Evolutionary conservation across 176 grass and related monocot species (phyloP).

Genomic region (Paspalum notatum): DNA sequence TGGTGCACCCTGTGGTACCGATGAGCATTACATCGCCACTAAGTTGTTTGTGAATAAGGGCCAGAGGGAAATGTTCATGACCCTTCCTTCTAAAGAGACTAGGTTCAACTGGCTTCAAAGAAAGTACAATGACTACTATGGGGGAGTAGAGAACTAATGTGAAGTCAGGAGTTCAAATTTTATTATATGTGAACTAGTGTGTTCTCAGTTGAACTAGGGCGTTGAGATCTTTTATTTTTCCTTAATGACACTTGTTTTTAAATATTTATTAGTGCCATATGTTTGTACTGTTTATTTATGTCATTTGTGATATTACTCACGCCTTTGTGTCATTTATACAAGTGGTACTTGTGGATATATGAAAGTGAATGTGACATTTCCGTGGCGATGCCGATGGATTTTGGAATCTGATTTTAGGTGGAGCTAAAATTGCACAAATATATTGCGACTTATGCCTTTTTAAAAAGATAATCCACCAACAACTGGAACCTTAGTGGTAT

Average conservation of each 20-base stretch:
- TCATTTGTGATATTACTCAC: too few relatives aligned
- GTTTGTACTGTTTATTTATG: too few relatives aligned
- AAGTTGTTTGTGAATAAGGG: background rate
- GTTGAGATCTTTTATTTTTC: too few relatives aligned
- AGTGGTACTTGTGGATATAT: background rate
- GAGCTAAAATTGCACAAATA: background rate
- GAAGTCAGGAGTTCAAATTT: background rate
- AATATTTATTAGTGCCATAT: too few relatives aligned
- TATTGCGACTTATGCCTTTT: background rate
- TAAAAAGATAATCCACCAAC: background rate
- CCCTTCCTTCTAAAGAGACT: background rate
- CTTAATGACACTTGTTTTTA: too few relatives aligned
- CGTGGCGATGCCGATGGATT: background rate
- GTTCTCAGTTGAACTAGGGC: too few relatives aligned
- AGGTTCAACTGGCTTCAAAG: background rate
- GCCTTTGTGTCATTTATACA: too few relatives aligned
- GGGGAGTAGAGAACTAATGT: background rate
- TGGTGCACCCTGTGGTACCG: background rate
- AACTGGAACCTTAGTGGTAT: background rate
- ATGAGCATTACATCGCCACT: background rate
- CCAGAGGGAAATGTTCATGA: background rate
- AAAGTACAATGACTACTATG: background rate
- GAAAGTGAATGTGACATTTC: background rate
- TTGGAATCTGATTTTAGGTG: background rate
- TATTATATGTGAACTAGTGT: too few relatives aligned